phyloP scores from a whole-genome alignment of 2,329 filamentous ascomycete genomes.

The Alternaria dauci region DNA sequence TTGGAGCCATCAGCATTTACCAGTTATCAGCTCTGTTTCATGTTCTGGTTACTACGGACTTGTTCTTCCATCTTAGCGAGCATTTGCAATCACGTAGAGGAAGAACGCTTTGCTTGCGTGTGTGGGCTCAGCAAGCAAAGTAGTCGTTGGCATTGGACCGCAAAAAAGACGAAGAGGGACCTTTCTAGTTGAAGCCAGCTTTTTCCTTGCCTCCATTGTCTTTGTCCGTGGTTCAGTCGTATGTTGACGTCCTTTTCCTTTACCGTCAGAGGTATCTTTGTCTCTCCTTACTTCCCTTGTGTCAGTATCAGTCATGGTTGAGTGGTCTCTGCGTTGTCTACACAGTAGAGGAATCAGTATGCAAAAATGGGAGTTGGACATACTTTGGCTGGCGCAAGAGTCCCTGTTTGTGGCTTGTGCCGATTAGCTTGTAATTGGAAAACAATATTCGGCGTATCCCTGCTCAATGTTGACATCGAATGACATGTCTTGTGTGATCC shows the following conservation, averaged over 20 bases:
- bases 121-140: conserved; percentile 30
- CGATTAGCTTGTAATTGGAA: conserved; percentile 43
- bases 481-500: neutral
- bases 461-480: neutral
- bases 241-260: conserved; percentile 35
- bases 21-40: conserved; percentile 51
- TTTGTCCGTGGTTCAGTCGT: conserved; percentile 36
- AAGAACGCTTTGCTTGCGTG: conserved; percentile 32
- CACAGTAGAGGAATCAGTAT: conserved; percentile 28
- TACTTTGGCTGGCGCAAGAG: conserved; percentile 42
- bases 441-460: conserved; percentile 29
- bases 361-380: conserved; percentile 19
- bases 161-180: conserved; percentile 27
- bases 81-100: conserved; percentile 50
- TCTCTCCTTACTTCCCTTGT: conserved; percentile 33
- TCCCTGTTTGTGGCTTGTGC: conserved; percentile 33
- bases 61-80: conserved; percentile 54
- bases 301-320: conserved; percentile 26
- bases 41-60: conserved; percentile 54
- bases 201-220: conserved; percentile 41
- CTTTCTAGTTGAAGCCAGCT: conserved; percentile 33
- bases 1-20: conserved; percentile 52
- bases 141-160: conserved; percentile 32
- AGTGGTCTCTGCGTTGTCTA: conserved; percentile 22
- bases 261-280: conserved; percentile 28